Base-by-base conservation (phyloP, 75 land plant species). In the Larix kaempferi region DNA sequence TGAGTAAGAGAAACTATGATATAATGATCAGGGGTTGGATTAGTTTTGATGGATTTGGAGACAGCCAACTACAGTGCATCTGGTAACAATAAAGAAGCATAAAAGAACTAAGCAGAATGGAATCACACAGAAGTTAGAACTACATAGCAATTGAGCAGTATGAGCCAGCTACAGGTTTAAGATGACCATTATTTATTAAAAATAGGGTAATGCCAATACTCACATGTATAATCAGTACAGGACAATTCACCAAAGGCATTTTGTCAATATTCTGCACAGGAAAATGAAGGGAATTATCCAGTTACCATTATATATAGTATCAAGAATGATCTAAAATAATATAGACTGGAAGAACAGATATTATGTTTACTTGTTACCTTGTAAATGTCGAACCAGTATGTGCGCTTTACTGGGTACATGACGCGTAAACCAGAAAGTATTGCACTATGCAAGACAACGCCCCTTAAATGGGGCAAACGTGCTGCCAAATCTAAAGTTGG, bases 351-450 rank as follows among this genome's bases (percentile, higher is more conserved):
- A 49, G 33, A 58, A 37, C 75, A 58, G 25, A 57, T 56, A 26
- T 29, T 74, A 71, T 17, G 21, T 49, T 49, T 49, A 49, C 54
- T 2, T 3, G 5, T 41, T 64, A 93, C 95, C 95, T 93, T 94
- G 74, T 84, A 94, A 16, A 94, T 94, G 80, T 94, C 96, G 77
- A 92, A 94, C 96, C 96, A 92, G 81, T 88, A 92, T 61, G 95
- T 90, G 29, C 82, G 84, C 78, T 92, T 94, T 57, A 92, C 96
- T 56, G 96, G 96, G 84, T 94, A 94, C 92, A 94, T 84, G 27
- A 94, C 96, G 56, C 96, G 85, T 17, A 94, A 79, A 5, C 96
- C 96, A 64, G 96, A 94, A 77, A 92, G 59, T 62, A 94, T 92
- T 8, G 96, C 89, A 57, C 96, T 92, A 56, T 94, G 96, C 27